Base-by-base conservation (phyloP, 345 rosid species). In the Salix brachista region DNA sequence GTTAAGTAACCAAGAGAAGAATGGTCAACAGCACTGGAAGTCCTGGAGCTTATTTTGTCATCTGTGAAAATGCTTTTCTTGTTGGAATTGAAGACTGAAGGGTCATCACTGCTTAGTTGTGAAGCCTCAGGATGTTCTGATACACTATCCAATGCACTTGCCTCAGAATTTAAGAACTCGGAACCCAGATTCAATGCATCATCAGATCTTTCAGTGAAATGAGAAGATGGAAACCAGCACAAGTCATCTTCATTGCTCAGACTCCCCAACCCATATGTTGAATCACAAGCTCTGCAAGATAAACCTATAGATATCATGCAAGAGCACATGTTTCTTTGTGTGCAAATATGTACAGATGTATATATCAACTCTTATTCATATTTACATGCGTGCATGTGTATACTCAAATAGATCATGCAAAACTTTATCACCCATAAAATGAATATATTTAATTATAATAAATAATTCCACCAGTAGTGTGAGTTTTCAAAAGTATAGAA, bases 261-360 rank as follows among this genome's bases (percentile, higher is more conserved):
- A 78, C 88, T 85, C 62, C 85, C 93, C 82, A 92, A 70, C 50
- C 91, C 94, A 80, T 91, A 92, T 46, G 94, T 82, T 36, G 97
- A 86, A 80, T 94, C 96, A 79, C 98, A 94, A 76, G 81, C 88
- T 83, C 98, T 94, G 92, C 78, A 79, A 82, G 71, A 74, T 70
- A 36, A 69, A 77, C 37, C 39, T n/a, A 74, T 7, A 42, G 39
- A 5, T 8, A 30, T 61, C 42, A 71, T 41, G 44, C 44, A 41
- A 41, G 13, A 8, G 19, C 6, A 52, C 21, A 50, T 5, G n/a
- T 10, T 18, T 13, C 16, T 5, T 10, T 28, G 21, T 5, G 39
- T 23, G 42, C 19, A 75, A 8, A 41, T 48, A 25, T 41, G 61
- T 58, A 77, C 58, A 10, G 65, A 25, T 46, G n/a, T 23, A 65